These are phyloP conservation scores for Paramecium primaurelia DNA, from an alignment of 73 alveolate species.

Conservation along the genomic window DNA sequence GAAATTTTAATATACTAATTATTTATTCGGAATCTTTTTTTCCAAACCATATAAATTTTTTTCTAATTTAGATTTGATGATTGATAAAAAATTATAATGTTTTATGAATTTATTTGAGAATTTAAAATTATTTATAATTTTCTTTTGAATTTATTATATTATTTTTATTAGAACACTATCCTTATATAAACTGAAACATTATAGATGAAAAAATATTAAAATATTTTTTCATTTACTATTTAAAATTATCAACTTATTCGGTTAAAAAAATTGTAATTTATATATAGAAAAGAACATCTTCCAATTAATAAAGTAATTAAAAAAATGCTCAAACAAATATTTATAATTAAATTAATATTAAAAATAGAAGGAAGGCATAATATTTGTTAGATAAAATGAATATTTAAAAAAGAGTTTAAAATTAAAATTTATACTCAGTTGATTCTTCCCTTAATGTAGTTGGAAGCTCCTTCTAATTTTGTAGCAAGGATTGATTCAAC, in stretches of 20 bases:
- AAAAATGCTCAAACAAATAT: too few species aligned
- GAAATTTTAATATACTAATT: neutral
- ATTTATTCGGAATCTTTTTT: neutral
- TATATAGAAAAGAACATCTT: neutral
- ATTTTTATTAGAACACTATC: neutral
- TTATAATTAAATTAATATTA: too few species aligned
- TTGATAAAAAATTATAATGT: neutral
- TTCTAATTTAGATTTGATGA: neutral
- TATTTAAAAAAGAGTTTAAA: neutral
- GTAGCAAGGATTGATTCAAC: slow-evolving; percentile 47
- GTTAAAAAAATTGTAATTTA: too few species aligned
- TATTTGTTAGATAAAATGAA: neutral
- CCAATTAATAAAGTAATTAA: neutral
- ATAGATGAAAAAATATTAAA: neutral
- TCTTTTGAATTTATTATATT: neutral
- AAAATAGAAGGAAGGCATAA: too few species aligned
- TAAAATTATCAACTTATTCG: neutral
- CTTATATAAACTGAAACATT: neutral
- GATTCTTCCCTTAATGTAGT: slow-evolving; percentile 21
- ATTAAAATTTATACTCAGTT: neutral
- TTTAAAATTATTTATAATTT: neutral
- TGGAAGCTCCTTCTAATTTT: slow-evolving; percentile 39
- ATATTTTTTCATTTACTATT: neutral
- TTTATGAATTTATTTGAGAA: neutral
- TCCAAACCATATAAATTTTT: neutral